These are phyloP conservation scores for Cystobasidium tubakii DNA, from an alignment of 768 basidiomycete genomes.

Conservation along the genomic window DNA sequence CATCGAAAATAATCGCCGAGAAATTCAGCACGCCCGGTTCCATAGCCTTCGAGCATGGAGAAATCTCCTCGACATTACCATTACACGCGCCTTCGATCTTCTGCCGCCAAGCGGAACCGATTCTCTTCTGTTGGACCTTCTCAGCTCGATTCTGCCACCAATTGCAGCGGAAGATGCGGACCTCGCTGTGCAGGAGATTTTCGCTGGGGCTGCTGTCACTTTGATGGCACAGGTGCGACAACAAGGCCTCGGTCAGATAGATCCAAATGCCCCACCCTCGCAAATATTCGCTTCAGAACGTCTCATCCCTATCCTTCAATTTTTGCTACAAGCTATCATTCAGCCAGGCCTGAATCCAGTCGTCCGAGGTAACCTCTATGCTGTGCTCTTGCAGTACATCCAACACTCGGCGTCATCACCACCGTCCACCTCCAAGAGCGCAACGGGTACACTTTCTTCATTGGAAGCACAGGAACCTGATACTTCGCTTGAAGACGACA, in stretches of 20 bases:
- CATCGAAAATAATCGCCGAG: slow-evolving; percentile 78
- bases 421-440: background rate
- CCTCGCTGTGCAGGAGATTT: slow-evolving; percentile 68
- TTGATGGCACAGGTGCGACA: slow-evolving; percentile 82
- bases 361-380: slow-evolving; percentile 91
- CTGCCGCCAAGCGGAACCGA: slow-evolving; percentile 76
- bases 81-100: slow-evolving; percentile 78
- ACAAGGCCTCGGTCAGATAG: slow-evolving; percentile 46
- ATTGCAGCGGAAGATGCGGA: slow-evolving; percentile 63
- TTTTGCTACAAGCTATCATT: slow-evolving; percentile 66
- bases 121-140: slow-evolving; percentile 80
- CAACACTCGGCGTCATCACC: slow-evolving; percentile 53
- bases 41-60: slow-evolving; percentile 78
- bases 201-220: slow-evolving; percentile 75
- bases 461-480: slow-evolving; percentile 27
- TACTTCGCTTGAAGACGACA: slow-evolving; percentile 41
- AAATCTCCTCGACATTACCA: slow-evolving; percentile 70
- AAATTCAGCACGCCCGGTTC: slow-evolving; percentile 65
- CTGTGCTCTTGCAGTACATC: slow-evolving; percentile 78
- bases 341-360: slow-evolving; percentile 73
- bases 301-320: slow-evolving; percentile 66
- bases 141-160: slow-evolving; percentile 69
- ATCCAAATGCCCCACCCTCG: slow-evolving; percentile 54
- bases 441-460: background rate
- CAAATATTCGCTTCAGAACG: slow-evolving; percentile 61